phyloP scores from a whole-genome alignment of 2,329 filamentous ascomycete species.

The Aspergillus niger region DNA sequence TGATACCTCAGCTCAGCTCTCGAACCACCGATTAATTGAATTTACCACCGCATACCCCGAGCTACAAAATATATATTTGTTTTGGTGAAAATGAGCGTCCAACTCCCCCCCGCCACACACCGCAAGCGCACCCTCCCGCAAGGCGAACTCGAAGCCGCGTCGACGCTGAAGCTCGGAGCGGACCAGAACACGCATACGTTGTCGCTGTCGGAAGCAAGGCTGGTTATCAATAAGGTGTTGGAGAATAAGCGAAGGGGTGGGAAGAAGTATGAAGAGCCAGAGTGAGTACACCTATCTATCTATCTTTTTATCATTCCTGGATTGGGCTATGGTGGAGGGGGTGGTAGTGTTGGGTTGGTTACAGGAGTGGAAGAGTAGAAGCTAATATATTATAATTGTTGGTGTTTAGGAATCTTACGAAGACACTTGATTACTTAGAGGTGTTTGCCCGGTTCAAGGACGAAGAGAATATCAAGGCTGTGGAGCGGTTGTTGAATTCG shows the following conservation, averaged over 20 bases:
- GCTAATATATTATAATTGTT: neutral
- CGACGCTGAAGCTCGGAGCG: constrained; percentile 82
- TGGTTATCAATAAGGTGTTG: constrained; percentile 88
- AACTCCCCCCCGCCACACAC: constrained; percentile 40
- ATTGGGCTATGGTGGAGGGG: too few relatives aligned
- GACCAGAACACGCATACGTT: constrained; percentile 90
- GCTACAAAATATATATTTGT: too few relatives aligned
- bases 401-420: constrained; percentile 64
- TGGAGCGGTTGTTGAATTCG: constrained; percentile 79
- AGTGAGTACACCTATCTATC: constrained; percentile 57
- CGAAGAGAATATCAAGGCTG: constrained; percentile 91
- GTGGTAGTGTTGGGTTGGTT: neutral
- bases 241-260: constrained; percentile 75
- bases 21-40: too few relatives aligned
- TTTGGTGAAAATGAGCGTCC: constrained; percentile 32
- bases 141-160: constrained; percentile 80
- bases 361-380: neutral
- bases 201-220: constrained; percentile 85
- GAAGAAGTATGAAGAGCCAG: constrained; percentile 81
- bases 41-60: too few relatives aligned
- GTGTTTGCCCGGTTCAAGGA: constrained; percentile 95
- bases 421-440: constrained; percentile 90
- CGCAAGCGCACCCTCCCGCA: constrained; percentile 46
- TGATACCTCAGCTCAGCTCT: neutral
- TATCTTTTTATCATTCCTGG: neutral